Evolutionary conservation across 305 asterid species (phyloP).

Genomic region (Solanum hybrid): DNA sequence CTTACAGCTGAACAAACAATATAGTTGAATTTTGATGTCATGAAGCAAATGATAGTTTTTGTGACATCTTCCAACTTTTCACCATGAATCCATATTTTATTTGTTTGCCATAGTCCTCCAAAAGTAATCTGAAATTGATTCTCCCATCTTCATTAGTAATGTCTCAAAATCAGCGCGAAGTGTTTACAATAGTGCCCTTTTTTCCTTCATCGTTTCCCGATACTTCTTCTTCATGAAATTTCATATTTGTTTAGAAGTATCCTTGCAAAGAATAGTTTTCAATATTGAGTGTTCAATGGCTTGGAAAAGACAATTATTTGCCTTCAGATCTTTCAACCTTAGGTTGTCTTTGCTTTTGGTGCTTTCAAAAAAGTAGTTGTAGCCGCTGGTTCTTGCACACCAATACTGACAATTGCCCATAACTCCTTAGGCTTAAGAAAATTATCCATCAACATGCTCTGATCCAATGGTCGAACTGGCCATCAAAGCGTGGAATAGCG

Average conservation of each 20-base stretch:
- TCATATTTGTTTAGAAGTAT: not conserved
- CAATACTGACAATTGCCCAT: not conserved
- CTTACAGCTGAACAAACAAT: not conserved
- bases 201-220: not conserved
- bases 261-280: not conserved
- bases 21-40: not conserved
- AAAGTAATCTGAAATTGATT: not conserved
- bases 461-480: not conserved
- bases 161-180: not conserved
- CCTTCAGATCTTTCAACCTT: not conserved
- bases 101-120: conserved; percentile 1
- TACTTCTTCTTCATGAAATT: not conserved
- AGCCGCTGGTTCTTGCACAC: not conserved
- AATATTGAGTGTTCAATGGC: not conserved
- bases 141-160: not conserved
- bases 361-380: not conserved
- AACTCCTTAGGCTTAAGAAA: not conserved
- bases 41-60: not conserved
- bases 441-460: not conserved
- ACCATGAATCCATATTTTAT: conserved; percentile 7
- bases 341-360: not conserved
- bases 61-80: not conserved
- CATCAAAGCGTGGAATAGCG: not conserved
- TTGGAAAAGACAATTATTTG: not conserved
- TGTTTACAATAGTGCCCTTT: not conserved